A percentile compares a stretch with the other conserved stretches of the same genome.
Conservation (phyloP, 306 rosid species). For the Trifolium subterraneum region DNA sequence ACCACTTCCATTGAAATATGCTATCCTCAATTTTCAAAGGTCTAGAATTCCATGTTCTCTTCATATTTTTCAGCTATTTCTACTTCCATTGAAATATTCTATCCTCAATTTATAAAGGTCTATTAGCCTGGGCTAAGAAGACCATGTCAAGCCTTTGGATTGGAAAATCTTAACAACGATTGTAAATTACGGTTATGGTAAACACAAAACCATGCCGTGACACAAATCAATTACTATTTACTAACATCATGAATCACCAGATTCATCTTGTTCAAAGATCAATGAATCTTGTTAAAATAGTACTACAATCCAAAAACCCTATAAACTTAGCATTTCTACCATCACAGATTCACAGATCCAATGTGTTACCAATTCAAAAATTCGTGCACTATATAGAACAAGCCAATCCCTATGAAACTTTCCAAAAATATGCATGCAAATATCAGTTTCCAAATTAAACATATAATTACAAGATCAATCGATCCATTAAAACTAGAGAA, state of each 20-base stretch:
- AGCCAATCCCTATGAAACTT: background rate
- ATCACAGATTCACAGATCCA: background rate
- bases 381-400: background rate
- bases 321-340: background rate
- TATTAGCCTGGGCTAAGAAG: too few species aligned
- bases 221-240: background rate
- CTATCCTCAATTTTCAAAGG: background rate
- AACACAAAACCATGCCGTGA: background rate
- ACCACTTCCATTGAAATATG: conserved; percentile 4
- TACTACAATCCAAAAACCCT: conserved; percentile 7
- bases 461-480: conserved; percentile 13
- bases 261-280: conserved; percentile 9
- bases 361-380: background rate
- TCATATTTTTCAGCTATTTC: too few species aligned
- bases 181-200: background rate
- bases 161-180: background rate
- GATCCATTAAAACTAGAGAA: background rate
- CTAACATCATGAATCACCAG: background rate
- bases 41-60: too few species aligned
- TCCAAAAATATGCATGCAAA: background rate
- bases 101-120: conserved; percentile 7
- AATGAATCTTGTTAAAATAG: conserved; percentile 17
- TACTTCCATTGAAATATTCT: background rate
- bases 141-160: too few species aligned
- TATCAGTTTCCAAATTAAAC: conserved; percentile 19